These are phyloP conservation scores for Lithospermum erythrorhizon DNA, from an alignment of 257 asterid species.

Conservation along the genomic window DNA sequence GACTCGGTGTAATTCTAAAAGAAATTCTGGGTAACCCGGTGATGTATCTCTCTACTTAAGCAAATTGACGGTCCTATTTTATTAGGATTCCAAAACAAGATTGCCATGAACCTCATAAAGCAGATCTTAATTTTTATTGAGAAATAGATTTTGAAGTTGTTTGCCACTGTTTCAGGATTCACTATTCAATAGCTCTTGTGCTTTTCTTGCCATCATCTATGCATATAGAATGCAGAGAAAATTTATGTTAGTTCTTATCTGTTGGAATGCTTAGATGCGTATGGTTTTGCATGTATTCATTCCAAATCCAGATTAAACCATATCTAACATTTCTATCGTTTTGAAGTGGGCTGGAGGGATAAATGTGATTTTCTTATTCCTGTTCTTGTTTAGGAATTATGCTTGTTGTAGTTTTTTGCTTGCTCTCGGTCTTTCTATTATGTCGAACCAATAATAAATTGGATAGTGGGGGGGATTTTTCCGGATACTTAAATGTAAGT, in stretches of 20 bases:
- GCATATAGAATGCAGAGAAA: too few species aligned
- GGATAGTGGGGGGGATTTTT: too few species aligned
- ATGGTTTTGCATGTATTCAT: background rate
- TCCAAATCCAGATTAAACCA: background rate
- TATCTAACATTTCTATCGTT: too few species aligned
- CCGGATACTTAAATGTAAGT: too few species aligned
- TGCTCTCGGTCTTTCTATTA: too few species aligned
- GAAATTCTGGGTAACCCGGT: too few species aligned
- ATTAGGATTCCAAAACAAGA: background rate
- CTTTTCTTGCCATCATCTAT: background rate
- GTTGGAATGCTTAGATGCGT: background rate
- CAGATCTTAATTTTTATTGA: background rate
- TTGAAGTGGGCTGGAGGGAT: background rate
- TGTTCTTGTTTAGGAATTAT: background rate
- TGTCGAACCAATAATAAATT: too few species aligned
- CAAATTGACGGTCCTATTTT: too few species aligned
- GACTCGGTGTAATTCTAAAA: too few species aligned
- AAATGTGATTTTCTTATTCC: too few species aligned
- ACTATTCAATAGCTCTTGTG: background rate
- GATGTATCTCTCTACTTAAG: too few species aligned
- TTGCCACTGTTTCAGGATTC: background rate
- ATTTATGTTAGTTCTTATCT: too few species aligned
- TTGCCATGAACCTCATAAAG: background rate
- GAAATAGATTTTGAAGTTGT: background rate
- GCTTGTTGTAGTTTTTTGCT: background rate